Evolutionary conservation across 176 grass and related monocot genomes (phyloP), one percentile per base, ranked within the genome.

Genomic region (Eremochloa ophiuroides): DNA sequence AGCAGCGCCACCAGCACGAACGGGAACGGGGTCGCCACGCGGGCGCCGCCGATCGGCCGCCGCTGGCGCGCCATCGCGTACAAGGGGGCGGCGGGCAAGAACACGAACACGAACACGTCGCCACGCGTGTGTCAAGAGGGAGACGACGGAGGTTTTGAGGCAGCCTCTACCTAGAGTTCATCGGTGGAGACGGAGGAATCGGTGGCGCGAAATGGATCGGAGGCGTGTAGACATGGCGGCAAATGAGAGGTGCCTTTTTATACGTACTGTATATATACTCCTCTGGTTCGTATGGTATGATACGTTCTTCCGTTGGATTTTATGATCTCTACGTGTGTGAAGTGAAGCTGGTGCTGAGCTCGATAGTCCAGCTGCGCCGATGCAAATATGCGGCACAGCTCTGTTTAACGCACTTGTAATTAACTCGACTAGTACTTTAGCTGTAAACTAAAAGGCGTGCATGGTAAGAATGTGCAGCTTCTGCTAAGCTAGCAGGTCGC

Each of bases 341-440:
- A 46, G 15, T n/a, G 62, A 25, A 47, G 25, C 18, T 44, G 30
- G 60, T 10, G 30, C 28, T 16, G 61, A 46, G 4, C 40, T 63
- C 11, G 13, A 18, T 30, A 3, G 61, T 66, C 62, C 62, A 79
- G 77, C 77, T 67, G 42, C 30, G 30, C 77, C 76, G 30, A 79
- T 53, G 71, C 71, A 53, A n/a, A n/a, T 53, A 20, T 55, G 47
- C 18, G 10, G 47, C 30, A 55, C 29, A 55, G 44, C 30, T 51
- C 16, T 7, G 29, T 15, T 55, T 20, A 74, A 6, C 15, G n/a
- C n/a, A 11, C 15, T 6, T 0, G 25, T 30, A 48, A 30, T 74
- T 33, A 48, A 51, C 29, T 37, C 29, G 18, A 23, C 7, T 35
- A 13, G 43, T n/a, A n/a, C n/a, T 33, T 48, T 44, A 17, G 1